These are phyloP conservation scores for Tulasnella sp. DNA, from an alignment of 768 basidiomycete species.

Conservation along the genomic window DNA sequence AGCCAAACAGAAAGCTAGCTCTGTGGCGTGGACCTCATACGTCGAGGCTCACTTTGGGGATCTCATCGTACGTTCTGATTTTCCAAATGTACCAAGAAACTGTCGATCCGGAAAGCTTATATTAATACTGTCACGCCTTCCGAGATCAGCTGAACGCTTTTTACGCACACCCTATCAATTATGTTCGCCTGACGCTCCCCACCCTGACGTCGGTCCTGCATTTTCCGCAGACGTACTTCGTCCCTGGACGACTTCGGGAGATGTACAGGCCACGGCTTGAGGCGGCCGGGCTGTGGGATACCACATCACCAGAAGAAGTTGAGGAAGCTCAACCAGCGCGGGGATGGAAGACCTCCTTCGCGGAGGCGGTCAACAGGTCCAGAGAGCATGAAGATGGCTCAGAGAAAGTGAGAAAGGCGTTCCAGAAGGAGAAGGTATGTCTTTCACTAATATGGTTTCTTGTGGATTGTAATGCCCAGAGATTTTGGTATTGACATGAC, in stretches of 20 bases:
- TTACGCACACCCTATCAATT: constrained; percentile 54
- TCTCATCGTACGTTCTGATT: constrained; percentile 45
- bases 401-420: constrained; percentile 28
- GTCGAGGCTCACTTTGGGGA: constrained; percentile 55
- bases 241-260: constrained; percentile 50
- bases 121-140: not conserved
- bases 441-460: too few species aligned
- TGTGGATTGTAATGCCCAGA: not conserved
- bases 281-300: constrained; percentile 51
- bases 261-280: constrained; percentile 47
- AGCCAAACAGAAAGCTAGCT: constrained; percentile 39
- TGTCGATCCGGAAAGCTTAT: too few species aligned
- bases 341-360: constrained; percentile 24
- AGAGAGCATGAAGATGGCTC: constrained; percentile 29
- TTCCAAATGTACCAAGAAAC: constrained; percentile 6
- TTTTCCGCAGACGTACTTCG: constrained; percentile 63
- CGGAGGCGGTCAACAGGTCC: constrained; percentile 21
- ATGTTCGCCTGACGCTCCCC: constrained; percentile 43
- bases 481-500: not conserved
- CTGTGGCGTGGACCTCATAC: constrained; percentile 53
- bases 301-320: constrained; percentile 33
- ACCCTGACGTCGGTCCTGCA: constrained; percentile 46
- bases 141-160: constrained; percentile 45
- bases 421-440: constrained; percentile 53
- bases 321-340: constrained; percentile 25